A percentile compares a stretch with the other conserved stretches of the same genome.
Conservation (phyloP, 2,329 filamentous ascomycete genomes). For the Curvularia lunata region DNA sequence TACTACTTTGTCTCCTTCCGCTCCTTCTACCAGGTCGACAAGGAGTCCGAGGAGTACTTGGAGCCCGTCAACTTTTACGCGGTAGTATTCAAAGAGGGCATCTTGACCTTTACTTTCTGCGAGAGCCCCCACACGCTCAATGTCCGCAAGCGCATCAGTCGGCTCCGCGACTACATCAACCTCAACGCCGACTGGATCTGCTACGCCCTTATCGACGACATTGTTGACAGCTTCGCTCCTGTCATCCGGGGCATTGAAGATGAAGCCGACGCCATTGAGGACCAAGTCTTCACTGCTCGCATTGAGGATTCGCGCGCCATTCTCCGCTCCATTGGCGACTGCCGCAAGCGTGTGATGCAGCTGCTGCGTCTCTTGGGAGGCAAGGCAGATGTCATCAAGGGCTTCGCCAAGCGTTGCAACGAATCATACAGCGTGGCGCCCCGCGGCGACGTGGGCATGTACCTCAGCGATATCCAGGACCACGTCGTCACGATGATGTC, state of each 20-base stretch:
- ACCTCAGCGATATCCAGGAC: slow-evolving; percentile 96
- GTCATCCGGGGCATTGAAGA: slow-evolving; percentile 85
- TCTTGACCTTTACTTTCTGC: slow-evolving; percentile 91
- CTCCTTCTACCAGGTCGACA: slow-evolving; percentile 85
- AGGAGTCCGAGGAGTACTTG: slow-evolving; percentile 79
- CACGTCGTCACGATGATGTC: slow-evolving; percentile 99
- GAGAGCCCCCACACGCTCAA: slow-evolving; percentile 86
- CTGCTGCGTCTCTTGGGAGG: slow-evolving; percentile 91
- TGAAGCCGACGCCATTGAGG: slow-evolving; percentile 91
- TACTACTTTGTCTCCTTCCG: slow-evolving; percentile 99
- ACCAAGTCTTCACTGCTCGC: slow-evolving; percentile 90
- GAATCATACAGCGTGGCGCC: slow-evolving; percentile 96
- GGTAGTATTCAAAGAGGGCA: slow-evolving; percentile 93
- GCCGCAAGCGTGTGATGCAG: slow-evolving; percentile 93
- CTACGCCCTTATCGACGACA: slow-evolving; percentile 97
- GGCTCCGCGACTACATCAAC: slow-evolving; percentile 92
- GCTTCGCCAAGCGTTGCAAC: slow-evolving; percentile 98
- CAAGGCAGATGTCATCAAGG: slow-evolving; percentile 97
- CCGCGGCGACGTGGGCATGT: slow-evolving; percentile 94
- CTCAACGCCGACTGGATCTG: slow-evolving; percentile 98
- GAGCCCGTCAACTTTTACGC: slow-evolving; percentile 97
- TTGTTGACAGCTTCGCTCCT: slow-evolving; percentile 93
- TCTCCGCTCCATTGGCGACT: slow-evolving; percentile 83
- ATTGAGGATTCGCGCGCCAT: slow-evolving; percentile 89
- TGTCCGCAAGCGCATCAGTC: slow-evolving; percentile 88